Evolutionary conservation across 371 early-diverging fungal species (phyloP).

Genomic region (Circinella minor): DNA sequence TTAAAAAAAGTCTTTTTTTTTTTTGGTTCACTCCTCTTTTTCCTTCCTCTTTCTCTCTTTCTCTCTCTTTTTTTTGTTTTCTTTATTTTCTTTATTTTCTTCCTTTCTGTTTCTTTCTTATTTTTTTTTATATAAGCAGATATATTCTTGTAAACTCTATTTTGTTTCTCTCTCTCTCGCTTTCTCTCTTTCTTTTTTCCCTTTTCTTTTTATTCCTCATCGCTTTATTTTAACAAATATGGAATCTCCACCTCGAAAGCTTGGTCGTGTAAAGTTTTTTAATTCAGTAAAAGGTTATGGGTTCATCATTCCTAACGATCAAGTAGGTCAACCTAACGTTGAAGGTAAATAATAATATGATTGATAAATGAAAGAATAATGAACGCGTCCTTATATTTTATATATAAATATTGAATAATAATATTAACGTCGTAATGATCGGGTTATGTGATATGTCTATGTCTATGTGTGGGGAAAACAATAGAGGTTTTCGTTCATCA

Average conservation of each 20-base stretch:
- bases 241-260: conserved; percentile 40
- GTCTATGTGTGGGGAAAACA: no score
- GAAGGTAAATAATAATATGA: conserved; percentile 59
- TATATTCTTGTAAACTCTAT: neutral
- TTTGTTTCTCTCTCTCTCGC: neutral
- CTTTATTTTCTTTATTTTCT: neutral
- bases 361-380: conserved; percentile 38
- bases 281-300: conserved; percentile 89
- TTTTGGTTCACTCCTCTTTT: neutral
- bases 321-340: conserved; percentile 38
- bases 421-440: no score
- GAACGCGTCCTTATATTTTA: no score
- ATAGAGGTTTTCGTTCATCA: conserved; percentile 86
- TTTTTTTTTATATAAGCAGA: neutral
- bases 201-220: conserved; percentile 6
- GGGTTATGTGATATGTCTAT: no score
- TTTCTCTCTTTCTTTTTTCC: neutral
- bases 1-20: neutral
- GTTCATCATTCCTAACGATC: conserved; percentile 79
- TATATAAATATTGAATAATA: no score
- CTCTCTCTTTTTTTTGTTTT: neutral
- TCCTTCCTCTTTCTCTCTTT: neutral
- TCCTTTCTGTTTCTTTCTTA: neutral
- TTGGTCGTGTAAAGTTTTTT: conserved; percentile 88
- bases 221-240: neutral